Percentiles rank a stretch among this genome's conserved stretches.
Conservation (phyloP, 2,329 filamentous ascomycete genomes). For the Cladosporium phlei region DNA sequence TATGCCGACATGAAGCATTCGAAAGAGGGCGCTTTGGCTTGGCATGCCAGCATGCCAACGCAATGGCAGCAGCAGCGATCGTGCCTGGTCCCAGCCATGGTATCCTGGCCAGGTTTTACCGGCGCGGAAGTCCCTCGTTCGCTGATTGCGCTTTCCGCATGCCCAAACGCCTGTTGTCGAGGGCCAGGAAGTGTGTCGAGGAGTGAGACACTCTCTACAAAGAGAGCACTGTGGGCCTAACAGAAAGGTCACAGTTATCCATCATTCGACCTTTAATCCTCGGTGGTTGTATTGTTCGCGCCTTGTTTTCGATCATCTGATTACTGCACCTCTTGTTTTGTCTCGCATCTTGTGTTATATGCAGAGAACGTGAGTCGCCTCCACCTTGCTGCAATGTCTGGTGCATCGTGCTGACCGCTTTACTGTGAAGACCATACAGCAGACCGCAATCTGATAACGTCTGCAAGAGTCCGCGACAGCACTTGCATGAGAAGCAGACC, state of each 20-base stretch:
- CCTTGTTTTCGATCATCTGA: background rate
- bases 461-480: background rate
- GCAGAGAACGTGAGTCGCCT: background rate
- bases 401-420: constrained; percentile 1
- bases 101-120: too few species aligned
- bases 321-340: background rate
- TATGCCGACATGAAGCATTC: background rate
- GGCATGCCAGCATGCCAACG: background rate
- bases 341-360: background rate
- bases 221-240: background rate
- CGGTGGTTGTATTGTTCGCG: background rate
- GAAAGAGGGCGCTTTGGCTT: background rate
- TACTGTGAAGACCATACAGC: background rate
- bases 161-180: background rate
- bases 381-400: background rate
- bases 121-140: background rate
- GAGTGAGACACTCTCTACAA: background rate
- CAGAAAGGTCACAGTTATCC: background rate
- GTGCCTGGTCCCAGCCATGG: background rate
- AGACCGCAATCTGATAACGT: background rate
- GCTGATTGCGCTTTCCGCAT: background rate
- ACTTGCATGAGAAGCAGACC: background rate
- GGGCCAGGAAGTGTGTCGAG: background rate
- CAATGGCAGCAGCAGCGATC: background rate
- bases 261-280: background rate